Evolutionary conservation across 169 alveolate species (phyloP).

Genomic region (Babesia caballi): DNA sequence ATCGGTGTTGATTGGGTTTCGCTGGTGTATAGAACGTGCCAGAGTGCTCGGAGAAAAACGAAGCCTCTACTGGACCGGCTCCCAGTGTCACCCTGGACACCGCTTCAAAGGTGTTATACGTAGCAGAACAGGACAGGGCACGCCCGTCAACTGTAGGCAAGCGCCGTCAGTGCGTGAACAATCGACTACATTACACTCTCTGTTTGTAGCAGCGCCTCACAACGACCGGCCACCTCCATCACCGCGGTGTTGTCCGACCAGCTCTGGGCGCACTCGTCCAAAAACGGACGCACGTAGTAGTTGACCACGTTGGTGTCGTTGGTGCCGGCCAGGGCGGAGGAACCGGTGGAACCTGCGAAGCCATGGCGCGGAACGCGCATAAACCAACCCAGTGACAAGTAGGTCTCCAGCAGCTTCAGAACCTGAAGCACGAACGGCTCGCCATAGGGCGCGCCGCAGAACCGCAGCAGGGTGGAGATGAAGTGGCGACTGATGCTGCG

Average conservation of each 20-base stretch:
- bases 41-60: too few species aligned
- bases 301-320: conserved; percentile 39
- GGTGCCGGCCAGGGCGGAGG: conserved; percentile 5
- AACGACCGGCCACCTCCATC: conserved; percentile 33
- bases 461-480: conserved; percentile 35
- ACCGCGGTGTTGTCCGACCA: conserved; percentile 23
- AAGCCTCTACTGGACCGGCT: too few species aligned
- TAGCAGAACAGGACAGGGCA: too few species aligned
- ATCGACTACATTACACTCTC: background rate
- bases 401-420: conserved; percentile 36
- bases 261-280: conserved; percentile 46
- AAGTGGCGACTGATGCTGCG: conserved; percentile 60
- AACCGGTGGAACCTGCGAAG: conserved; percentile 20
- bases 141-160: too few species aligned
- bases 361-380: too few species aligned
- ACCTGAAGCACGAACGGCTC: conserved; percentile 23
- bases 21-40: too few species aligned
- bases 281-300: conserved; percentile 33
- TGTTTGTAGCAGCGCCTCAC: conserved; percentile 5
- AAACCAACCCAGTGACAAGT: conserved; percentile 32
- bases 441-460: conserved; percentile 63
- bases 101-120: too few species aligned
- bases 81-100: too few species aligned
- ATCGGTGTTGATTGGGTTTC: too few species aligned
- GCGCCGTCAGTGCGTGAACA: background rate